Base-by-base conservation (phyloP, 2,329 filamentous ascomycete species). In the Rhinocladiella mackenziei region DNA sequence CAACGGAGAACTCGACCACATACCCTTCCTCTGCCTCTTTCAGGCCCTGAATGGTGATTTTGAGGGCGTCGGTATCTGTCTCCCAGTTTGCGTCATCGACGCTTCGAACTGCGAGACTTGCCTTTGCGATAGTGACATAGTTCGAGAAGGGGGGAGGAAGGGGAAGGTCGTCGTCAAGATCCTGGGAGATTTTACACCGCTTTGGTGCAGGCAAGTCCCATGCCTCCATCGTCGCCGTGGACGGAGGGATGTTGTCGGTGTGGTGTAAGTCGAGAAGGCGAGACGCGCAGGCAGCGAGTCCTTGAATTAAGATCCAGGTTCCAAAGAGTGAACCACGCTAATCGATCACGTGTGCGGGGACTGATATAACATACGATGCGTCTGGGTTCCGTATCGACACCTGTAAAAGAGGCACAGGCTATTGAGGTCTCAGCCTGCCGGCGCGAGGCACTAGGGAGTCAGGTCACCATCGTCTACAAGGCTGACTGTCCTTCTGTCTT, bases 101-200 rank as follows among this genome's bases (percentile, higher is more conserved):
- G 28, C 22, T 15, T 3, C 20, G 20, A 20, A 37, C 39, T 10
- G 29, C 9, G 15, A 41, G 29, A n/a, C 8, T 37, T 13, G 38
- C 20, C 13, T 32, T 38, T 7, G 45, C 50, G 13, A 52, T 14
- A 18, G 42, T 20, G n/a, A 43, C 4, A 29, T 52, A 52, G 8
- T 29, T n/a, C 3, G 35, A 41, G 26, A 52, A 52, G 18, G 45
- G 45, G 14, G 42, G 29, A 17, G 39, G 45, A 17, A 7, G 17
- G 34, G 2, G 22, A 28, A 8, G 34, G 22, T 20, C 20, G 6
- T 32, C 29, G 29, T 25, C 35, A 20, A 28, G n/a, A 14, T 37
- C 20, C 17, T 17, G 17, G 2, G 39, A 32, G 10, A 47, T 25
- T 31, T 32, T 43, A 9, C 48, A 43, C 32, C 48, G 30, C 13